These are phyloP conservation scores for Tephrocybe sp. DNA, from an alignment of 768 basidiomycete species.

Conservation along the genomic window DNA sequence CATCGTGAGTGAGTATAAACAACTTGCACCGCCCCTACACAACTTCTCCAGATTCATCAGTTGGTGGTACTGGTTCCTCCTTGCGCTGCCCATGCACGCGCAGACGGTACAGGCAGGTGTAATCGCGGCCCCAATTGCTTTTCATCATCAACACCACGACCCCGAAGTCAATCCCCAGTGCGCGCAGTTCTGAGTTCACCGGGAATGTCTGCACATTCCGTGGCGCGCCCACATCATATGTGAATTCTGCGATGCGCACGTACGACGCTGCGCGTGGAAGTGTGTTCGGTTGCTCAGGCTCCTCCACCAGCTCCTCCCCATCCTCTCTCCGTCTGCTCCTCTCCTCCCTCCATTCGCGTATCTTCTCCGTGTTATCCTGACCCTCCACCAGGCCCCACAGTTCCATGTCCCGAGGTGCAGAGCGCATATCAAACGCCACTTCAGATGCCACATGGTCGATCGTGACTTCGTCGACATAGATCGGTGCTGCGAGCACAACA, in stretches of 20 bases:
- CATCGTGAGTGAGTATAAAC: constrained; percentile 4
- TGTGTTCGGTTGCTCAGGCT: constrained; percentile 44
- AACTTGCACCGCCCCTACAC: constrained; percentile 6
- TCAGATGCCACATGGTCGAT: constrained; percentile 89
- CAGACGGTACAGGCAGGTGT: constrained; percentile 88
- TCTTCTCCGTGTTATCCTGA: constrained; percentile 62
- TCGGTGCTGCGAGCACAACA: constrained; percentile 73
- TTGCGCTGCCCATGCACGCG: constrained; percentile 71
- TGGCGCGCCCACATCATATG: constrained; percentile 58
- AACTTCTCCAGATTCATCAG: constrained; percentile 24
- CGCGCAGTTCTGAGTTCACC: constrained; percentile 63
- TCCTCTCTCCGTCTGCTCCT: constrained; percentile 33
- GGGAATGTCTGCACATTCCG: constrained; percentile 79
- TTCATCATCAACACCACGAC: constrained; percentile 78
- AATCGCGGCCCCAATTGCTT: constrained; percentile 87
- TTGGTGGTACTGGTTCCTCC: constrained; percentile 38
- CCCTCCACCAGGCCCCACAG: constrained; percentile 91
- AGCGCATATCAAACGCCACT: constrained; percentile 76
- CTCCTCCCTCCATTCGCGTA: constrained; percentile 53
- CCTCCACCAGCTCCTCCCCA: constrained; percentile 31
- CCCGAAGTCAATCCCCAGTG: constrained; percentile 80
- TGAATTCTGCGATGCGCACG: constrained; percentile 68
- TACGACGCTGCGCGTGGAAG: constrained; percentile 48
- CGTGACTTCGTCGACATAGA: constrained; percentile 72
- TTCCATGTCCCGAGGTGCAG: constrained; percentile 85